Evolutionary conservation across 495 filamentous ascomycete species (phyloP).

Genomic region (Elasticomyces elasticus): DNA sequence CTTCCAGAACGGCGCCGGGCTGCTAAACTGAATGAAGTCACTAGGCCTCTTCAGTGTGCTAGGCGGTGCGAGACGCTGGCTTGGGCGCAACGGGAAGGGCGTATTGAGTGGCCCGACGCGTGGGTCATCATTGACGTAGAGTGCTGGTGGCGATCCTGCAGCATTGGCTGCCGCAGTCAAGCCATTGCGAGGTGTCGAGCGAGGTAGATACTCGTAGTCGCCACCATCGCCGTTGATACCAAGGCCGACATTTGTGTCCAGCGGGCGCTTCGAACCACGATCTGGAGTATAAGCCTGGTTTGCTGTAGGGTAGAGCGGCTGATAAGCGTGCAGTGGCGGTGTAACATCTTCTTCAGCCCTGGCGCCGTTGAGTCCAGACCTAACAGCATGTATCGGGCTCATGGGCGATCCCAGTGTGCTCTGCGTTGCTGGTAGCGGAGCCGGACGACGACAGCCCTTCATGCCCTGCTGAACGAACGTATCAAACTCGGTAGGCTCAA

Average conservation of each 20-base stretch:
- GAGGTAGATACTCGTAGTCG: constrained; percentile 15
- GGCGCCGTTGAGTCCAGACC: neutral
- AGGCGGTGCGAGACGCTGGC: constrained; percentile 58
- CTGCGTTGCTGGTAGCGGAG: constrained; percentile 19
- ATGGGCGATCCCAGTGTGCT: constrained; percentile 16
- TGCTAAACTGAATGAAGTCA: constrained; percentile 89
- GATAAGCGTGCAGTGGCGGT: constrained; percentile 39
- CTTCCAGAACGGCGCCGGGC: constrained; percentile 96
- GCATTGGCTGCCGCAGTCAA: constrained; percentile 15
- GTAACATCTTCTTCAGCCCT: constrained; percentile 29
- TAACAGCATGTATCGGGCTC: constrained; percentile 9
- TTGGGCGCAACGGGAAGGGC: constrained; percentile 21
- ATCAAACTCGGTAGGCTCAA: constrained; percentile 68
- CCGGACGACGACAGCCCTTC: constrained; percentile 24
- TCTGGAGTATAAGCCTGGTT: constrained; percentile 44
- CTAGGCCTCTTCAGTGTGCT: constrained; percentile 83
- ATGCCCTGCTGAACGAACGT: constrained; percentile 56
- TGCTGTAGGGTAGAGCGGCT: constrained; percentile 26
- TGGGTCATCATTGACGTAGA: constrained; percentile 19
- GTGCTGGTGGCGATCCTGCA: constrained; percentile 26
- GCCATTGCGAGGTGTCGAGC: constrained; percentile 20
- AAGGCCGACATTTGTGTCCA: constrained; percentile 5
- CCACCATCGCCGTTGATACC: constrained; percentile 14
- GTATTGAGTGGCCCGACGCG: constrained; percentile 19
- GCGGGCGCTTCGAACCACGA: constrained; percentile 38